Evolutionary conservation across 1,284 basidiomycete genomes (phyloP).

Genomic region (Cryptococcus amylolentus): DNA sequence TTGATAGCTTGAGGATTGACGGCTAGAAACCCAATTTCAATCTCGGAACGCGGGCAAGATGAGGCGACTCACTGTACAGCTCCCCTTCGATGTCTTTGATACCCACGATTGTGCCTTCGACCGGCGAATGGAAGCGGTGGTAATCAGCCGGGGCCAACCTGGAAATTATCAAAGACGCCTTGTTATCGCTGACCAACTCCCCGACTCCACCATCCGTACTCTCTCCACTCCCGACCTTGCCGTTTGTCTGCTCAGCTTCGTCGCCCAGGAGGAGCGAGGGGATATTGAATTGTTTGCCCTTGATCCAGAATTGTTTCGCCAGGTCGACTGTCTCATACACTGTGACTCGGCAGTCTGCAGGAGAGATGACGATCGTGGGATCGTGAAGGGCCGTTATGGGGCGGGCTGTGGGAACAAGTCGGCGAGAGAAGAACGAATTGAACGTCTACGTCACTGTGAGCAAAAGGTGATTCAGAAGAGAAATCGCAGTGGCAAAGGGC

Average conservation of each 20-base stretch:
- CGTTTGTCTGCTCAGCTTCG: slow-evolving; percentile 51
- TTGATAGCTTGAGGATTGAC: slow-evolving; percentile 71
- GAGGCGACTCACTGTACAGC: slow-evolving; percentile 40
- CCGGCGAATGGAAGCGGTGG: slow-evolving; percentile 77
- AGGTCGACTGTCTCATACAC: slow-evolving; percentile 62
- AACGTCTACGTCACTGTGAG: slow-evolving; percentile 52
- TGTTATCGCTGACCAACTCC: slow-evolving; percentile 52
- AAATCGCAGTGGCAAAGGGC: slow-evolving; percentile 1
- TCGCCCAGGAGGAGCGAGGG: slow-evolving; percentile 58
- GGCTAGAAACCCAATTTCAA: slow-evolving; percentile 14
- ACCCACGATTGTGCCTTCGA: slow-evolving; percentile 59
- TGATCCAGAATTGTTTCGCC: slow-evolving; percentile 72
- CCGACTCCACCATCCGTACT: slow-evolving; percentile 1
- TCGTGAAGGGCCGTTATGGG: slow-evolving; percentile 63
- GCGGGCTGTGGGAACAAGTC: slow-evolving; percentile 62
- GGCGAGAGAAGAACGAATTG: slow-evolving; percentile 77
- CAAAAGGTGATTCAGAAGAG: neutral
- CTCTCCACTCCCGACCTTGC: slow-evolving; percentile 48
- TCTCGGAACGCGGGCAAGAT: slow-evolving; percentile 1
- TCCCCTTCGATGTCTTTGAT: slow-evolving; percentile 51
- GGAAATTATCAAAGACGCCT: slow-evolving; percentile 29
- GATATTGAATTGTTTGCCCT: slow-evolving; percentile 69
- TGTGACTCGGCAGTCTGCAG: slow-evolving; percentile 71
- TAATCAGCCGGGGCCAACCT: slow-evolving; percentile 78
- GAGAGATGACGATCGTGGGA: slow-evolving; percentile 58